Evolutionary conservation across 495 filamentous ascomycete genomes (phyloP).

Genomic region (Xylaria telfairii): DNA sequence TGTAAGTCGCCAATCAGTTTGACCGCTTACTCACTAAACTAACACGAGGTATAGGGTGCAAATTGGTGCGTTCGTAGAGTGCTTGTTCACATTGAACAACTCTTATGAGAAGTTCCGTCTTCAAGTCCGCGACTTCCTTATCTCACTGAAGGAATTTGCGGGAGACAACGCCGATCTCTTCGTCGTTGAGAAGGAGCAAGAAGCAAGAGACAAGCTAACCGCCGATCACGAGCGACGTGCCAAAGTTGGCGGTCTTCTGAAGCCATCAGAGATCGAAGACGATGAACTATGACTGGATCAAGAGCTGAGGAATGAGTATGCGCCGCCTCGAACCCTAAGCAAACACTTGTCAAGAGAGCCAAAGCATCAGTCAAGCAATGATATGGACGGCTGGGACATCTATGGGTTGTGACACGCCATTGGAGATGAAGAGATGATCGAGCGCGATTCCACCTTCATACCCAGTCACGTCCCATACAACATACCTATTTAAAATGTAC

Average conservation of each 20-base stretch:
- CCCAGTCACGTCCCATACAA: conserved; percentile 13
- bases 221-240: conserved; percentile 87
- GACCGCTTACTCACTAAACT: conserved; percentile 35
- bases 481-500: conserved; percentile 25
- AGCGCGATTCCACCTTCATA: background rate
- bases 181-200: conserved; percentile 89
- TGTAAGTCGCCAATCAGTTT: conserved; percentile 62
- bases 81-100: conserved; percentile 79
- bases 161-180: conserved; percentile 94
- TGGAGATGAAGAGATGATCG: conserved; percentile 1
- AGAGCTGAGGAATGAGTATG: conserved; percentile 68
- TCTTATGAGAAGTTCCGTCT: conserved; percentile 90
- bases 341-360: conserved; percentile 19
- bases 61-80: conserved; percentile 86
- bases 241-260: conserved; percentile 89
- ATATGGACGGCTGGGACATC: conserved; percentile 59
- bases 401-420: conserved; percentile 53
- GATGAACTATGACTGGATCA: conserved; percentile 89
- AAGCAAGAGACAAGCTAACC: conserved; percentile 74
- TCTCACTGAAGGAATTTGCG: conserved; percentile 94
- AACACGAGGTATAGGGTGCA: conserved; percentile 65
- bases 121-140: conserved; percentile 93
- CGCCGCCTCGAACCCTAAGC: conserved; percentile 33
- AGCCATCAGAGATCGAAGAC: conserved; percentile 92
- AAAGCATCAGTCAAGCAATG: conserved; percentile 32